A percentile compares a stretch with the other conserved stretches of the same genome.
Evolutionary conservation across 257 asterid species (phyloP).

Genomic region (Voacanga thouarsii): DNA sequence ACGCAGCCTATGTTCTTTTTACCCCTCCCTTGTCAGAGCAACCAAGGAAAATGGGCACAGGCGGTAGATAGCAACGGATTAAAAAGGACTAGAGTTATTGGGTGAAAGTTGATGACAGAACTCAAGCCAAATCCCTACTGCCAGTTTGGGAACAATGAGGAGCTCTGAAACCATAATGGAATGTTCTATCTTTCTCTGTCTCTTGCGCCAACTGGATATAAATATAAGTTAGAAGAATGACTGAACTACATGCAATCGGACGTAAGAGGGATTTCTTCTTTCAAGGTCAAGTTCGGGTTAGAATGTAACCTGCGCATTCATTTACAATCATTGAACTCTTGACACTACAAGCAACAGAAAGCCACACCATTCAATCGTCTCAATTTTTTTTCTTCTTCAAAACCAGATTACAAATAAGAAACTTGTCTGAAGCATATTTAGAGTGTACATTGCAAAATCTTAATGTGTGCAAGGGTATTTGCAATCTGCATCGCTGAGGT

Average conservation of each 20-base stretch:
- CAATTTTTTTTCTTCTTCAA: conserved; percentile 9
- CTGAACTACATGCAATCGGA: too few relatives aligned
- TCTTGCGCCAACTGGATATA: too few relatives aligned
- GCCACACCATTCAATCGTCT: conserved; percentile 6
- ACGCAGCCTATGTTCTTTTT: too few relatives aligned
- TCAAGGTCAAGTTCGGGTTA: background rate
- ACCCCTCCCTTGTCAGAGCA: too few relatives aligned
- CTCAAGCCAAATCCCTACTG: too few relatives aligned
- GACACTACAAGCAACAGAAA: conserved; percentile 12
- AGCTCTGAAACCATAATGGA: background rate
- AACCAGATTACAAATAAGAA: conserved; percentile 9
- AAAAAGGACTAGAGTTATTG: too few relatives aligned
- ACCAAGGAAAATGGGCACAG: too few relatives aligned
- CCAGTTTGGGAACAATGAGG: too few relatives aligned
- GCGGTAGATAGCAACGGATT: too few relatives aligned
- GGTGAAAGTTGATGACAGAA: too few relatives aligned
- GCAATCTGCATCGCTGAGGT: background rate
- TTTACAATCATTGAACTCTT: conserved; percentile 16
- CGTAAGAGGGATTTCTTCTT: background rate
- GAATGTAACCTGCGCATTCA: conserved; percentile 18
- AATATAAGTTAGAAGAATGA: too few relatives aligned
- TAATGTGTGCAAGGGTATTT: background rate
- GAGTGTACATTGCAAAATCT: background rate
- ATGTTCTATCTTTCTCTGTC: background rate
- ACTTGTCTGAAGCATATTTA: background rate